Base-by-base conservation (phyloP, 345 rosid genomes). In the Lenwebbia sp. region DNA sequence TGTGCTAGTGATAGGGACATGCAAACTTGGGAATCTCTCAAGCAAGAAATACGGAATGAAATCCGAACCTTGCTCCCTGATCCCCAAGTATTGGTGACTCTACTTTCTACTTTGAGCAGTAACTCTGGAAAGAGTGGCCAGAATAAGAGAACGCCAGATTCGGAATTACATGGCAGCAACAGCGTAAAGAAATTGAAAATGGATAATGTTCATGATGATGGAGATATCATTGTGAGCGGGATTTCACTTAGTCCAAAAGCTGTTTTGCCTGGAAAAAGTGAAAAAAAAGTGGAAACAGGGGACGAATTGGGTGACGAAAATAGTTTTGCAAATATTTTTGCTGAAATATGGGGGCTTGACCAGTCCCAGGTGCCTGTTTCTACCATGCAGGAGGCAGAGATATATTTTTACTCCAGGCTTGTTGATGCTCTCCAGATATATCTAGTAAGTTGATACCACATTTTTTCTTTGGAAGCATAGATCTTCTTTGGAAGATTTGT, bases 41-140 rank as follows among this genome's bases (percentile, higher is more conserved):
- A 91, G 92, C 90, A 87, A 90, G 95, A 94, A 87, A 86, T 94
- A 85, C 93, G 87, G 92, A 90, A 92, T 89, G 96, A 93, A 88
- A 94, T 93, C 87, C 93, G 91, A 81, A 91, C 90, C 65, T 90
- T 91, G 89, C 93, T 94, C 84, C 98, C 98, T 85, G 98, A 97
- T 94, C 92, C 91, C 13, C 99, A 96, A 89, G 98, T 96, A 85
- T 87, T 97, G 28, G 82, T 94, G 91, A 92, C 88, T 85, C 83
- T 92, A 50, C 93, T 96, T 85, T 94, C 98, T 85, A 75, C 96
- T 37, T 88, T 91, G 82, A 89, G 89, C 82, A 87, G 89, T 88
- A 88, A 84, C 47, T 85, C 85, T 62, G 90, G 87, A 87, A 86
- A 52, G 82, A 76, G 56, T 57, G 89, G 87, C 81, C 74, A 85